Base-by-base conservation (phyloP, 2,329 filamentous ascomycete genomes). In the Clonostachys chloroleuca region DNA sequence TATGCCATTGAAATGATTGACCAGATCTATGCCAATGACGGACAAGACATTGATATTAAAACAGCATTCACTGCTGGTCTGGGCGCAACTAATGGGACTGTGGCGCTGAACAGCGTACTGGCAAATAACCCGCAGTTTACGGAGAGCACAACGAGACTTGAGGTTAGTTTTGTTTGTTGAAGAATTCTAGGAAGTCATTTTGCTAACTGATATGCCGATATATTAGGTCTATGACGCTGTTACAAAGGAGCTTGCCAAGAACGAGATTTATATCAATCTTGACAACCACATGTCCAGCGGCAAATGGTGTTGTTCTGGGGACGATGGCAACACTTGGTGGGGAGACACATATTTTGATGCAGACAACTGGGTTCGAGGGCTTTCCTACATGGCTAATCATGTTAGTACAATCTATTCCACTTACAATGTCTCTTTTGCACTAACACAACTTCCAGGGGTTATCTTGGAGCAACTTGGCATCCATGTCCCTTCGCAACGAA, bases 1-100 rank as follows among this genome's bases (percentile, higher is more conserved):
- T 86, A 76, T 47, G 80, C 82, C 4, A 85, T 79, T 48, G 74
- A 86, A 57, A 79, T 85, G 76, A 67, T 86, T 45, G 81, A 85
- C 52, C 69, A 81, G 56, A 78, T 78, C 50, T 72, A 75, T 40
- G 66, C 61, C 47, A 75, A 75, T 47, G 65, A 64, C n/a, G 72
- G 69, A 9, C 49, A 63, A 20, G 77, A 81, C 39, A 60, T 76
- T 2, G 63, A 70, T 4, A 55, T 81, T 12, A 55, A 68, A 47
- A 67, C 62, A 5, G 73, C 75, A 0, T 75, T 80, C 17, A 63
- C 51, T 5, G 63, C 58, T 14, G 75, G 60, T 5, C 66, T 78
- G 9, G 82, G 81, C 1, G 56, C 69, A 12, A 61, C 66, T 2
- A 82, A 84, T 49, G 82, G 79, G 0, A 70, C 73, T 0, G 62